Conservation (phyloP, 2,329 filamentous ascomycete genomes). For the Fusarium agapanthi region DNA sequence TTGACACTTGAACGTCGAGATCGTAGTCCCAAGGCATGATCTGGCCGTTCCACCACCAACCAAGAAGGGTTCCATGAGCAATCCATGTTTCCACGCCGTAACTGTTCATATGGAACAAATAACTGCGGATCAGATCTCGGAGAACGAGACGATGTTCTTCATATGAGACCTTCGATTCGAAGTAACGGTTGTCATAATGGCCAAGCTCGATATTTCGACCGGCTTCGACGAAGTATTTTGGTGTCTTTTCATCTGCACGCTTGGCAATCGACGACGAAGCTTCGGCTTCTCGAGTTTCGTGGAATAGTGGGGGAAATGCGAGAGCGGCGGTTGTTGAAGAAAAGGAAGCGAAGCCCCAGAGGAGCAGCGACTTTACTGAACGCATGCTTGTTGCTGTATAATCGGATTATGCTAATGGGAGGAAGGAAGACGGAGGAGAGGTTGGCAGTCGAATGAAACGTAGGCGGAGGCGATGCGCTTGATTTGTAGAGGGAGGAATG, state of each 20-base stretch:
- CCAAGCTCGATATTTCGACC: constrained; percentile 67
- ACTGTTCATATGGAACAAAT: constrained; percentile 71
- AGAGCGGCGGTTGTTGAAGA: constrained; percentile 26
- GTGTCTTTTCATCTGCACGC: constrained; percentile 27
- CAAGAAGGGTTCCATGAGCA: constrained; percentile 82
- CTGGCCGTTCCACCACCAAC: constrained; percentile 88
- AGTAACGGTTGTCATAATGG: constrained; percentile 81
- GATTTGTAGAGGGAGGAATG: neutral
- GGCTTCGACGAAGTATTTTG: constrained; percentile 74
- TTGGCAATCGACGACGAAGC: neutral
- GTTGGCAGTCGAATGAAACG: neutral
- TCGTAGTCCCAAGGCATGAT: constrained; percentile 88
- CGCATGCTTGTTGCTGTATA: constrained; percentile 24
- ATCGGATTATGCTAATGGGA: neutral
- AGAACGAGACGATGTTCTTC: constrained; percentile 72
- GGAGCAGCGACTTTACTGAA: constrained; percentile 36
- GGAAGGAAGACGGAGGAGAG: neutral
- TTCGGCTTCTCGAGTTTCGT: neutral
- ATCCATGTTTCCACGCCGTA: constrained; percentile 83
- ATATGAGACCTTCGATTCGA: constrained; percentile 69
- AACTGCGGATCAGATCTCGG: constrained; percentile 75
- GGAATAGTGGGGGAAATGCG: constrained; percentile 21
- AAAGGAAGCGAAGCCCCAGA: constrained; percentile 39
- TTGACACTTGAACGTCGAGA: constrained; percentile 81
- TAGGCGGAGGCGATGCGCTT: neutral